phyloP scores from a whole-genome alignment of 1,139 yeast species.

The Yamadazyma dushanensis region DNA sequence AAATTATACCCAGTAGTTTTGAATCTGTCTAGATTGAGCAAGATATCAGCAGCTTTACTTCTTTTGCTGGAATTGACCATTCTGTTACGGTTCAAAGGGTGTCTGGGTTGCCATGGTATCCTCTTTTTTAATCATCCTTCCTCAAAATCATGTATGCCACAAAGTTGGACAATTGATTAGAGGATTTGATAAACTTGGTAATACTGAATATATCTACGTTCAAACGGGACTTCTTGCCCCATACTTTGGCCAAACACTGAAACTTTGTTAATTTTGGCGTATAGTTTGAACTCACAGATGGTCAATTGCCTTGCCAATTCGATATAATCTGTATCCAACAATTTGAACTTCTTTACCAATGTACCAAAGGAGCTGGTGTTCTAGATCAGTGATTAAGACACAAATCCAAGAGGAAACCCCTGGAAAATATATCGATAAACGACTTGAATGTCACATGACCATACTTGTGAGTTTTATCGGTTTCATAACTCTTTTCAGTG shows the following conservation, averaged over 20 bases:
- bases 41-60: constrained; percentile 68
- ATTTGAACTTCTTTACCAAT: constrained; percentile 40
- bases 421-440: too few species aligned
- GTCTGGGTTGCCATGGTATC: constrained; percentile 91
- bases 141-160: constrained; percentile 77
- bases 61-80: constrained; percentile 82
- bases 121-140: constrained; percentile 57
- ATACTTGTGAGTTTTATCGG: too few species aligned
- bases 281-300: constrained; percentile 70
- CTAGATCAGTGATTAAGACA: too few species aligned
- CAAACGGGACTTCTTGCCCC: constrained; percentile 70
- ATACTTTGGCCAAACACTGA: constrained; percentile 78
- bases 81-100: constrained; percentile 58
- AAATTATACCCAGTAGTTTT: constrained; percentile 69
- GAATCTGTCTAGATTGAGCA: constrained; percentile 74
- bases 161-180: constrained; percentile 85
- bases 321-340: constrained; percentile 69
- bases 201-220: constrained; percentile 53
- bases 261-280: constrained; percentile 65
- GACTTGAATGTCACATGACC: too few species aligned
- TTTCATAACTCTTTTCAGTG: too few species aligned
- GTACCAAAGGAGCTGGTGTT: constrained; percentile 45
- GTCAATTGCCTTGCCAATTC: constrained; percentile 87
- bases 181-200: constrained; percentile 68
- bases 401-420: too few species aligned